These are phyloP conservation scores for Boletellus ananas DNA, from an alignment of 768 basidiomycete species.

Conservation along the genomic window DNA sequence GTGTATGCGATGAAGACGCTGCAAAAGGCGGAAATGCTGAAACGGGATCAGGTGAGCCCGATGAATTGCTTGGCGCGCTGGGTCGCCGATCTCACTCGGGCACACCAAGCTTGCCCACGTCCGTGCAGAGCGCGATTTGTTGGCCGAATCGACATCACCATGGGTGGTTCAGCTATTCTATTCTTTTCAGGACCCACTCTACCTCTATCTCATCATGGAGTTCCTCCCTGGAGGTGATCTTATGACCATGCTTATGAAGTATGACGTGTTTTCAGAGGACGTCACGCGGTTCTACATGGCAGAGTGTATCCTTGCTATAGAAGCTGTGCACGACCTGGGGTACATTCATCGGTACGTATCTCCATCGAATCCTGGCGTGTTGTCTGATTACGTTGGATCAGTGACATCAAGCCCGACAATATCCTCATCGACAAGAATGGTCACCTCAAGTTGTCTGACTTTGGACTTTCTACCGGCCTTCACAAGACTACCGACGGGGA, in stretches of 20 bases:
- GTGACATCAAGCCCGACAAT: slow-evolving; percentile 99
- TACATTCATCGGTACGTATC: slow-evolving; percentile 89
- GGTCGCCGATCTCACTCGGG: slow-evolving; percentile 6
- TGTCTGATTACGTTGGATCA: slow-evolving; percentile 30
- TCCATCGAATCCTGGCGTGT: background rate
- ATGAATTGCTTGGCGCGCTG: background rate
- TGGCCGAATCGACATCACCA: slow-evolving; percentile 93
- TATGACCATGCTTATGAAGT: slow-evolving; percentile 99
- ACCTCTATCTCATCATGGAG: slow-evolving; percentile 97
- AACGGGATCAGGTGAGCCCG: slow-evolving; percentile 86
- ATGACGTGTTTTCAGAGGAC: slow-evolving; percentile 97
- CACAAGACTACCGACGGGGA: slow-evolving; percentile 95
- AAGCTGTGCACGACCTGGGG: slow-evolving; percentile 97
- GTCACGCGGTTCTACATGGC: slow-evolving; percentile 99
- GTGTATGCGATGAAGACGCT: slow-evolving; percentile 99
- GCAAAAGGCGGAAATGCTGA: slow-evolving; percentile 98
- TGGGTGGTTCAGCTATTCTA: slow-evolving; percentile 99
- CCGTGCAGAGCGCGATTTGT: slow-evolving; percentile 92
- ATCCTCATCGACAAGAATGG: slow-evolving; percentile 97
- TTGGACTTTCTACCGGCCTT: slow-evolving; percentile 95
- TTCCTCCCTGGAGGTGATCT: slow-evolving; percentile 91
- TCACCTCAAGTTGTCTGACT: slow-evolving; percentile 96
- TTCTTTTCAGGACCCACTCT: slow-evolving; percentile 95
- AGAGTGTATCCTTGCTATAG: slow-evolving; percentile 95
- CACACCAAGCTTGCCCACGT: slow-evolving; percentile 84